Percentiles rank a stretch among this genome's conserved stretches.
phyloP scores from a whole-genome alignment of 495 filamentous ascomycete genomes.

The Tuber microsphaerosporum region DNA sequence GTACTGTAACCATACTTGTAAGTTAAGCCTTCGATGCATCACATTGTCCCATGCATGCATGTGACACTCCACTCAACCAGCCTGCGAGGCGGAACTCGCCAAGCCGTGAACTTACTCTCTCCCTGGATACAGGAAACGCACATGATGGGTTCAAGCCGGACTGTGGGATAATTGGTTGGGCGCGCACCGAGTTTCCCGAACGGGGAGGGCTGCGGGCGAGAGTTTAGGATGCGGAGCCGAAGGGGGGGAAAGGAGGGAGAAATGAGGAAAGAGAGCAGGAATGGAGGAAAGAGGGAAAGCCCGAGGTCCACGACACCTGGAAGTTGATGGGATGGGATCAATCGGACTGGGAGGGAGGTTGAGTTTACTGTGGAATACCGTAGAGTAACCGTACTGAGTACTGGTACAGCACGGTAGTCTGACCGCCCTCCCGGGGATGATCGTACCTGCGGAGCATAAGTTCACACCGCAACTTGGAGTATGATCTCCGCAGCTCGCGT shows the following conservation, averaged over 20 bases:
- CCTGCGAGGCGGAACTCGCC: neutral
- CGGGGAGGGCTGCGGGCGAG: neutral
- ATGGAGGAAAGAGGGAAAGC: neutral
- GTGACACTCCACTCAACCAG: neutral
- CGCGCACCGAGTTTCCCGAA: neutral
- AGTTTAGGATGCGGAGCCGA: conserved; percentile 5
- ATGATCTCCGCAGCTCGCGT: too few species aligned
- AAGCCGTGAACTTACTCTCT: neutral
- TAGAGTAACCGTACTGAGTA: too few species aligned
- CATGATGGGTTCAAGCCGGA: neutral
- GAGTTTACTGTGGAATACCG: too few species aligned
- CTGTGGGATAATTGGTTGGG: neutral
- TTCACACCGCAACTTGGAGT: too few species aligned
- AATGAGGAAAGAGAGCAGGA: neutral
- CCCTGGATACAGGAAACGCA: neutral
- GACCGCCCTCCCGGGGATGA: too few species aligned
- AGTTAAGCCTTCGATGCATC: neutral
- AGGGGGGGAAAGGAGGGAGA: neutral
- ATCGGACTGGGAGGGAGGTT: too few species aligned
- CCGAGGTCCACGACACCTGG: too few species aligned
- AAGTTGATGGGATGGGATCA: too few species aligned
- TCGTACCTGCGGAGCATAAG: too few species aligned
- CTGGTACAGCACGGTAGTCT: too few species aligned
- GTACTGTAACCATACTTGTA: neutral
- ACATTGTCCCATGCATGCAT: neutral